Evolutionary conservation across 345 rosid species (phyloP).

Genomic region (Jatropha curcas): DNA sequence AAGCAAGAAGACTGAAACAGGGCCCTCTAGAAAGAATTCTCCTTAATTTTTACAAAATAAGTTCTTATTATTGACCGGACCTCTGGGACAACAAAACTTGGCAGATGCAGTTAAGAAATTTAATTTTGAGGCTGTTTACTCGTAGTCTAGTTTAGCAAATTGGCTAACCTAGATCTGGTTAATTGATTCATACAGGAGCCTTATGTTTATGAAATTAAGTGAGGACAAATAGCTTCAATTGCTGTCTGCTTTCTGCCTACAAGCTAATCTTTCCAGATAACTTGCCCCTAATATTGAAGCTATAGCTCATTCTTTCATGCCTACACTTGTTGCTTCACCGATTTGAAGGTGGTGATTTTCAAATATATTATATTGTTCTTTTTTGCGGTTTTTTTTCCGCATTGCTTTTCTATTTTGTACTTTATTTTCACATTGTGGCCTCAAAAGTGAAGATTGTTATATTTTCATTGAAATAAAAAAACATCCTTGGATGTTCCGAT

Average conservation of each 20-base stretch:
- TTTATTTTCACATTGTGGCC: constrained; percentile 5
- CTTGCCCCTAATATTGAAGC: constrained; percentile 85
- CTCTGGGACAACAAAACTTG: constrained; percentile 45
- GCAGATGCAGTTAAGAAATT: constrained; percentile 45
- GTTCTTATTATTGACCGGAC: constrained; percentile 67
- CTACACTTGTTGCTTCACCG: constrained; percentile 74
- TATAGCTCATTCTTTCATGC: constrained; percentile 76
- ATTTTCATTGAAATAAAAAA: neutral
- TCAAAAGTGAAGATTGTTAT: neutral
- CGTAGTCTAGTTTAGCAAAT: neutral
- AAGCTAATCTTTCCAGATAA: constrained; percentile 73
- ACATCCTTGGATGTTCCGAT: neutral
- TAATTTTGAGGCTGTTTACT: neutral
- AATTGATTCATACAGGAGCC: constrained; percentile 59
- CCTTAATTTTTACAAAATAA: constrained; percentile 65
- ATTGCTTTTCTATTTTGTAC: neutral
- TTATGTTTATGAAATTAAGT: constrained; percentile 56
- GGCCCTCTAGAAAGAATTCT: constrained; percentile 53
- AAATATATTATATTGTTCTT: neutral
- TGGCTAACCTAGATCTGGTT: constrained; percentile 4
- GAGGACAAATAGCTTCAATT: constrained; percentile 93
- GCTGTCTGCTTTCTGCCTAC: constrained; percentile 88
- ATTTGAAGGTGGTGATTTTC: constrained; percentile 55
- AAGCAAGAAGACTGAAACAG: constrained; percentile 55
- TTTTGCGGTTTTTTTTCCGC: neutral